Evolutionary conservation across 179 eudicot genomes (phyloP).

Genomic region (Actinidia arguta): DNA sequence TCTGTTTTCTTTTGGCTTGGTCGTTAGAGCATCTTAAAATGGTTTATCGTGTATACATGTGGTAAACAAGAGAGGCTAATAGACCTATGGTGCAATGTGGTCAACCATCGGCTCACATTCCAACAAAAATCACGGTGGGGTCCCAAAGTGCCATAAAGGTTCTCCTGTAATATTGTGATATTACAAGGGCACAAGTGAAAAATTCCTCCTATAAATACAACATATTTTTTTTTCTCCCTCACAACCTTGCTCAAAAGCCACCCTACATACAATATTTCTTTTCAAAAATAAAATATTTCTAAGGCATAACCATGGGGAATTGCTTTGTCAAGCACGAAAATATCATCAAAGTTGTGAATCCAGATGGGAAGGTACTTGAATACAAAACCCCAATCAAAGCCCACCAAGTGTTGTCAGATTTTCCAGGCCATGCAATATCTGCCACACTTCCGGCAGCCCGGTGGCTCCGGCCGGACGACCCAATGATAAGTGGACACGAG

Average conservation of each 20-base stretch:
- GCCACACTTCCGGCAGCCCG: slow-evolving; percentile 34
- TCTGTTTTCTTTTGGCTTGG: too few species aligned
- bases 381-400: slow-evolving; percentile 51
- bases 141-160: slow-evolving; percentile 21
- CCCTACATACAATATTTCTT: not conserved
- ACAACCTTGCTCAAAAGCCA: slow-evolving; percentile 13
- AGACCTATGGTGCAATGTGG: too few species aligned
- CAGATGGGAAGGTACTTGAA: slow-evolving; percentile 53
- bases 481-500: slow-evolving; percentile 38
- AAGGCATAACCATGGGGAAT: slow-evolving; percentile 56
- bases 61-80: too few species aligned
- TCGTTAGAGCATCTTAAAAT: too few species aligned
- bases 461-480: slow-evolving; percentile 36
- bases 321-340: slow-evolving; percentile 56
- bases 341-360: slow-evolving; percentile 42
- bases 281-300: not conserved
- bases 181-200: slow-evolving; percentile 18
- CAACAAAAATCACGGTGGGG: slow-evolving; percentile 28
- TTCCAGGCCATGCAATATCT: slow-evolving; percentile 47
- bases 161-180: slow-evolving; percentile 29
- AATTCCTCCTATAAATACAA: slow-evolving; percentile 24
- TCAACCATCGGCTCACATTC: not conserved
- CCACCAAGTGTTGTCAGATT: slow-evolving; percentile 51
- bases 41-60: too few species aligned
- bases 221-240: not conserved